These are phyloP conservation scores for Aethionema arabicum DNA, from an alignment of 345 rosid genomes.

Conservation along the genomic window DNA sequence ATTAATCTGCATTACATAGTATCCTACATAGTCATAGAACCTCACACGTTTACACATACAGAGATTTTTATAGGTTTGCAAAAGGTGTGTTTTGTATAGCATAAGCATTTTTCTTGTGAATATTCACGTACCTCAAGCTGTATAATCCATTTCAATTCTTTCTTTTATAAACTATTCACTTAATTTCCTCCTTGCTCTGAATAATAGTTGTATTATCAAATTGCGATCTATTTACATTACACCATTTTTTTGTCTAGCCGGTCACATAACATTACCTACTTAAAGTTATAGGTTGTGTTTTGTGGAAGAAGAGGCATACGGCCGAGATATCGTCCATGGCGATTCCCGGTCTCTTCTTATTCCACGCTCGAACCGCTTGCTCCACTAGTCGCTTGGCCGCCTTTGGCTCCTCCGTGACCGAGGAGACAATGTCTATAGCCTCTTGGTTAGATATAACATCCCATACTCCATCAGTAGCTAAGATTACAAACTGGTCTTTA, in stretches of 20 bases:
- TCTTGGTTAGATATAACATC: constrained; percentile 88
- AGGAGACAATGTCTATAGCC: constrained; percentile 71
- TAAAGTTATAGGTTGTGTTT: constrained; percentile 9
- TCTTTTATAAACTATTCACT: neutral
- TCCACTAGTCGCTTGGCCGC: constrained; percentile 71
- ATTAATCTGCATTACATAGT: constrained; percentile 4
- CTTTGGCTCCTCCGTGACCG: constrained; percentile 51
- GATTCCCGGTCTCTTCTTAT: constrained; percentile 64
- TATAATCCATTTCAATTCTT: constrained; percentile 15
- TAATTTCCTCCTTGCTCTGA: neutral
- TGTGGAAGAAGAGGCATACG: constrained; percentile 71
- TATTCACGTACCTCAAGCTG: constrained; percentile 17
- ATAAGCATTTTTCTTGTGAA: constrained; percentile 13
- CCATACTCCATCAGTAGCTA: constrained; percentile 98
- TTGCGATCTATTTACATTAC: constrained; percentile 12
- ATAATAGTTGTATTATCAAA: too few species aligned
- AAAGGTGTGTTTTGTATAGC: constrained; percentile 14
- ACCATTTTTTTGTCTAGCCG: neutral
- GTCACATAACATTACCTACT: constrained; percentile 19
- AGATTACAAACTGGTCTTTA: constrained; percentile 72
- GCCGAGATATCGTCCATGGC: constrained; percentile 96
- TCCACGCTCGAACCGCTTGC: constrained; percentile 69
- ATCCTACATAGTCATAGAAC: constrained; percentile 2
- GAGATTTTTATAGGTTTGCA: constrained; percentile 21
- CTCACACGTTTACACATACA: constrained; percentile 22